Base-by-base conservation (phyloP, 108 stramenopile species). In the Asterionellopsis glacialis region DNA sequence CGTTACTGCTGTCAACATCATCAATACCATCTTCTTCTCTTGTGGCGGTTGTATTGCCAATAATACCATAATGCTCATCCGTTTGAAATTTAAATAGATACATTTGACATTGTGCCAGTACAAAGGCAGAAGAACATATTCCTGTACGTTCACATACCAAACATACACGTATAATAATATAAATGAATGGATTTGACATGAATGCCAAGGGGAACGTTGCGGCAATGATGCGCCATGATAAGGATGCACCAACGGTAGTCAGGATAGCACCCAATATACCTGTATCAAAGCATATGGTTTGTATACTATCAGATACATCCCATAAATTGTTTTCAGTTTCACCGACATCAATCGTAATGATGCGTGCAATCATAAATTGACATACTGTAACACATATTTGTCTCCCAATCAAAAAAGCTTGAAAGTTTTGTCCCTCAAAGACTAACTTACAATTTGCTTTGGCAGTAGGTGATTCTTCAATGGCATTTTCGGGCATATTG, bases 321-420 rank as follows among this genome's bases (percentile, higher is more conserved):
- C 81, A 85, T 16, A 87, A 65, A 19, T 60, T 79, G 4, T 25
- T 27, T 42, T 66, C 71, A 18, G 59, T 70, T 1, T 16, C 42
- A 19, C 61, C 55, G 42, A 76, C 64, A 24, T 67, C 65, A 19
- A 72, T 27, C 0, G 77, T 69, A 13, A 70, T 68, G 66, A 80
- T 60, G 23, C 74, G 68, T 1, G 84, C 84, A 33, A 80, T 63
- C 55, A 85, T 47, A 63, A 85, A 81, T 75, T 77, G 76, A 54
- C 64, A 65, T 0, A 69, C 41, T 7, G 76, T 77, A 11, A 77
- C 74, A 41, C 45, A 45, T 28, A 82, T 65, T 56, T 85, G 84
- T 39, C 84, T 74, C 1, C 84, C 80, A 47, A 82, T 69, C 61
- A 85, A 51, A 45, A 83, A 79, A 7, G 69, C 65, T 45, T 74